These are phyloP conservation scores for Trichoderma lentiforme DNA, from an alignment of 2,329 filamentous ascomycete species.

Conservation along the genomic window DNA sequence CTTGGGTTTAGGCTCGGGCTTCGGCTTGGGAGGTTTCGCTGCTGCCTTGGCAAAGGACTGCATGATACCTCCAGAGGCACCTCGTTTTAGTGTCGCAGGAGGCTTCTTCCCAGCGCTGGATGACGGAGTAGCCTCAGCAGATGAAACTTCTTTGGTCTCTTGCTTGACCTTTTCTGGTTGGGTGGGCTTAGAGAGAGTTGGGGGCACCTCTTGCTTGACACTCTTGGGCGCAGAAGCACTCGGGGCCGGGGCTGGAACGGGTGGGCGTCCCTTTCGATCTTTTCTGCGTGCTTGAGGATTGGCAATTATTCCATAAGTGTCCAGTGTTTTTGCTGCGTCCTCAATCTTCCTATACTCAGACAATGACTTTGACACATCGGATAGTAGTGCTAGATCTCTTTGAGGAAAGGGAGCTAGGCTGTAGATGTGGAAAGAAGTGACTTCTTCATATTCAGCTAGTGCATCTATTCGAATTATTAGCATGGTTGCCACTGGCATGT, in stretches of 20 bases:
- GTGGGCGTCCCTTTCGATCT: conserved; percentile 37
- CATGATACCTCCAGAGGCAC: conserved; percentile 64
- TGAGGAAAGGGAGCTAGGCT: conserved; percentile 71
- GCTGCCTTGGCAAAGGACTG: conserved; percentile 70
- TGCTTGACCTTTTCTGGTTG: conserved; percentile 29
- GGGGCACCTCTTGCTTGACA: conserved; percentile 10
- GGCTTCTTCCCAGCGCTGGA: conserved; percentile 34
- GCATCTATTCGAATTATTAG: conserved; percentile 46
- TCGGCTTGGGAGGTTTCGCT: conserved; percentile 27
- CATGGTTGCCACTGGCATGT: not conserved
- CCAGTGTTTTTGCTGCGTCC: conserved; percentile 56
- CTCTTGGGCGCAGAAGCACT: conserved; percentile 26
- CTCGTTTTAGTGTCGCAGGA: conserved; percentile 49
- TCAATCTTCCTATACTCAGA: conserved; percentile 53
- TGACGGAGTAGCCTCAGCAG: conserved; percentile 27
- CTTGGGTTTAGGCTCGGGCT: conserved; percentile 44
- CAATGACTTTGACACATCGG: conserved; percentile 65
- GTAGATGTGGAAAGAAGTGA: conserved; percentile 82
- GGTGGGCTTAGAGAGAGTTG: not conserved
- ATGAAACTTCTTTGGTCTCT: conserved; percentile 26
- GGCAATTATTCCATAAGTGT: conserved; percentile 68
- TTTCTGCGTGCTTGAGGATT: conserved; percentile 64
- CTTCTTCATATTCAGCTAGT: conserved; percentile 65
- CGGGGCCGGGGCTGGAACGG: conserved; percentile 24
- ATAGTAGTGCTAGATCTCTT: conserved; percentile 66